Evolutionary conservation across 306 rosid genomes (phyloP).

Genomic region (Cajanus cajan): DNA sequence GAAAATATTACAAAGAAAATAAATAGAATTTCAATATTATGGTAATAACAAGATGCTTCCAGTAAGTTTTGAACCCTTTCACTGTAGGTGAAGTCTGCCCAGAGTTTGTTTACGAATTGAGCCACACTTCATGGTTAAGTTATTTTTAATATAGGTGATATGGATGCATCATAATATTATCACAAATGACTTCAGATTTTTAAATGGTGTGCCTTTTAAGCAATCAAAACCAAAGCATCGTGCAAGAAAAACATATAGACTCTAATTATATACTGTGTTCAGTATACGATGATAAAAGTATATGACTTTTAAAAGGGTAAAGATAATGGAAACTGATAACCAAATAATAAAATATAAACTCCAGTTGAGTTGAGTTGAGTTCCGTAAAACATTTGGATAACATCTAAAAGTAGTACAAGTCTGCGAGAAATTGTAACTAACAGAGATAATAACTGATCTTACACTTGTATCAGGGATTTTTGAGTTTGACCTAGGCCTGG

Average conservation of each 20-base stretch:
- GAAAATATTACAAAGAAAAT: background rate
- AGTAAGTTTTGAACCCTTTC: background rate
- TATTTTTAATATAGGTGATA: slow-evolving; percentile 4
- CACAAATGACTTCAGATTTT: background rate
- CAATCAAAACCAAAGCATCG: background rate
- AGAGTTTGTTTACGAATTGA: background rate
- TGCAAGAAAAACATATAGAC: background rate
- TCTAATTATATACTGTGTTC: background rate
- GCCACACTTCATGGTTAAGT: background rate
- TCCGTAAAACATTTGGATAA: slow-evolving; percentile 11
- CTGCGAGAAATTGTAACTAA: background rate
- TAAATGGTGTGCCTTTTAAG: background rate
- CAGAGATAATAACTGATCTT: slow-evolving; percentile 43
- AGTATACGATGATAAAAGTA: slow-evolving; percentile 7
- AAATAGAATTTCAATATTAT: slow-evolving; percentile 17
- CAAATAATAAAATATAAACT: background rate
- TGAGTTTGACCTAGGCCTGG: slow-evolving; percentile 77
- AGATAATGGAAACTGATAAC: background rate
- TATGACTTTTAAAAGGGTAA: background rate
- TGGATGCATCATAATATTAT: background rate
- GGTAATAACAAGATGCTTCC: background rate
- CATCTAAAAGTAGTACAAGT: background rate
- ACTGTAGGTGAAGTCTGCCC: background rate
- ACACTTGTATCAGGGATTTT: slow-evolving; percentile 66
- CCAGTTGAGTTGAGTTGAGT: background rate